Base-by-base conservation (phyloP, 495 filamentous ascomycete genomes). In the Hyphodiscus hymeniophilus region DNA sequence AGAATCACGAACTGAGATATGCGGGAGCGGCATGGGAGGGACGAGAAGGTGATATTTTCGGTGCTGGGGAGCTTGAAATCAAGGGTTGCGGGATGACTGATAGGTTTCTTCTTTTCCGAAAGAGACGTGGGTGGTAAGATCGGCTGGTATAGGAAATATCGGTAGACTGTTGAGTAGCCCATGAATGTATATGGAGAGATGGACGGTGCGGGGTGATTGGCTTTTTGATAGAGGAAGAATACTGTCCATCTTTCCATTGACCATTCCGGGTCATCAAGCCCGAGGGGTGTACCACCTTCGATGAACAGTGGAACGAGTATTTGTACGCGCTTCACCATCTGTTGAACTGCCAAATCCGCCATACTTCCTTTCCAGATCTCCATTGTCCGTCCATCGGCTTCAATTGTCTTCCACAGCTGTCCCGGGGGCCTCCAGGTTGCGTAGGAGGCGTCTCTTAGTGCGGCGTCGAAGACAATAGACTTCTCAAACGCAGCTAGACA, bases 1-100 rank as follows among this genome's bases (percentile, higher is more conserved):
- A 99, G 79, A 54, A 99, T 82, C 18, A 97, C 59, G 69, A 97
- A 95, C 63, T 99, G 92, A 2, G 91, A 91, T 52, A 99, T 92
- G 17, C 92, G 76, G 33, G 83, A 73, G 11, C 92, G 82, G 54
- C 80, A 67, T 55, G 30, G 67, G 61, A 36, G 72, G 63, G 45
- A 33, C 11, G 56, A 43, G 30, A 44, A 65, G 55, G 55, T 71
- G 53, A 42, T 48, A 53, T 50, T 66, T 54, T 49, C 67, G 52
- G n/a, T 66, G 48, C 34, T 58, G 49, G 21, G 75, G 67, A 77
- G 69, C 23, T 66, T 50, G 40, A 69, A 68, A 48, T 70, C 60
- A 18, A 63, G 63, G 20, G 64, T 50, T 3, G 56, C 48, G 34
- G 62, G 60, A 39, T 47, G 63, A 47, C 57, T 72, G 47, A 62